Evolutionary conservation across 176 grass and related monocot species (phyloP).

Genomic region (Stipa capillata): DNA sequence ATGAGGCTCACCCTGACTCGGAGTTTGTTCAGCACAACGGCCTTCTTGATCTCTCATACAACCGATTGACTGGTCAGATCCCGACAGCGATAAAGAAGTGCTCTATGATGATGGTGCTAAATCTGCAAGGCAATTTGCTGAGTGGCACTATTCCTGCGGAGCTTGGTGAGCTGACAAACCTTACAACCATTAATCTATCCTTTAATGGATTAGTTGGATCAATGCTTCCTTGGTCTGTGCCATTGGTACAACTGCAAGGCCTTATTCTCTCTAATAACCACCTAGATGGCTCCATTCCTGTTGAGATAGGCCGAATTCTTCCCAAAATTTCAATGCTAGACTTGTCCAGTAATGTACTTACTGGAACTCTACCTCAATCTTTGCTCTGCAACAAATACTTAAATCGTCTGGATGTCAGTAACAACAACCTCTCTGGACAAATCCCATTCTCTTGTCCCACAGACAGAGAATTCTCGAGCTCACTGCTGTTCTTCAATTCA

Average conservation of each 20-base stretch:
- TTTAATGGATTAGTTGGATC: constrained; percentile 53
- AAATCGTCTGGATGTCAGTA: constrained; percentile 56
- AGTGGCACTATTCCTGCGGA: constrained; percentile 62
- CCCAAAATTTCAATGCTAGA: constrained; percentile 60
- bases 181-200: constrained; percentile 63
- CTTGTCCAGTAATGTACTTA: constrained; percentile 61
- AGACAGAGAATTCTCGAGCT: constrained; percentile 26
- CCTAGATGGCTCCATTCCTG: constrained; percentile 53
- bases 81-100: constrained; percentile 55
- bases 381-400: constrained; percentile 45
- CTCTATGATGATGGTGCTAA: constrained; percentile 44
- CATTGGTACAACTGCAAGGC: constrained; percentile 53
- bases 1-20: constrained; percentile 46
- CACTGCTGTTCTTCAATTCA: constrained; percentile 63
- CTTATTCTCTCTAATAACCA: constrained; percentile 72
- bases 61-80: constrained; percentile 55
- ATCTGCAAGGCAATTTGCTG: constrained; percentile 64
- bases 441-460: constrained; percentile 41
- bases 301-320: constrained; percentile 45
- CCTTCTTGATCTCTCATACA: constrained; percentile 75
- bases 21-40: constrained; percentile 86
- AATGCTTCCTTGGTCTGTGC: constrained; percentile 37
- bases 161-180: constrained; percentile 57
- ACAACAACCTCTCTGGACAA: constrained; percentile 54
- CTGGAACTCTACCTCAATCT: constrained; percentile 45